phyloP scores from a whole-genome alignment of 2,329 filamentous ascomycete genomes.

The Cryphonectria radicalis region DNA sequence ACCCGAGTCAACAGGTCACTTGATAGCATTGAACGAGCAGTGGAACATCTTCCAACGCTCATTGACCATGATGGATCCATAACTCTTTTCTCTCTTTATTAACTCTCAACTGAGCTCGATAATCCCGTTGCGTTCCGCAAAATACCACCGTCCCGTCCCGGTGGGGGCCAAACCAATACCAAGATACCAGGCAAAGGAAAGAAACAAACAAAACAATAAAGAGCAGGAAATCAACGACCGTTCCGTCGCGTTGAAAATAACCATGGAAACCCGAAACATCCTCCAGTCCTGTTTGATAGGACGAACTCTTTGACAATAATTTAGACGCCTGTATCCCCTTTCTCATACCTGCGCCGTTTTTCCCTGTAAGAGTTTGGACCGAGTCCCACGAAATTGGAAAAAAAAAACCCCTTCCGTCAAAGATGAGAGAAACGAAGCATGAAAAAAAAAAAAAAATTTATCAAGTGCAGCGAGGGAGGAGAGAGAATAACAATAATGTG shows the following conservation, averaged over 20 bases:
- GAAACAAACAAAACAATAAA: background rate
- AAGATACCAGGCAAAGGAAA: background rate
- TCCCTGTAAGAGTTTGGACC: background rate
- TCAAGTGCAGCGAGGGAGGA: background rate
- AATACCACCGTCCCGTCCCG: background rate
- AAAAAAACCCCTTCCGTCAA: background rate
- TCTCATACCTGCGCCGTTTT: constrained; percentile 3
- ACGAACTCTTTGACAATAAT: background rate
- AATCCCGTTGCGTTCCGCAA: background rate
- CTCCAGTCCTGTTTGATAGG: background rate
- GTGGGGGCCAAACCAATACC: background rate
- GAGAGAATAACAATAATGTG: background rate
- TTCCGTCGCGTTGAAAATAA: background rate
- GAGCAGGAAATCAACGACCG: background rate
- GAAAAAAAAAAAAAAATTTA: background rate
- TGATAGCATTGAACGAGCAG: background rate
- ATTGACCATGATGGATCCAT: background rate
- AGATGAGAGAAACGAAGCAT: background rate
- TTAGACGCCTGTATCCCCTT: constrained; percentile 1
- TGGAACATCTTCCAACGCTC: background rate
- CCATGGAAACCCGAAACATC: background rate
- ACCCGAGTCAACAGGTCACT: background rate
- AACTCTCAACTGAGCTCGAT: background rate
- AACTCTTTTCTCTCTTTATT: background rate
- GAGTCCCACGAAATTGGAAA: background rate